phyloP scores from a whole-genome alignment of 2,329 filamentous ascomycete genomes.

The Sordariomycetes sp. region DNA sequence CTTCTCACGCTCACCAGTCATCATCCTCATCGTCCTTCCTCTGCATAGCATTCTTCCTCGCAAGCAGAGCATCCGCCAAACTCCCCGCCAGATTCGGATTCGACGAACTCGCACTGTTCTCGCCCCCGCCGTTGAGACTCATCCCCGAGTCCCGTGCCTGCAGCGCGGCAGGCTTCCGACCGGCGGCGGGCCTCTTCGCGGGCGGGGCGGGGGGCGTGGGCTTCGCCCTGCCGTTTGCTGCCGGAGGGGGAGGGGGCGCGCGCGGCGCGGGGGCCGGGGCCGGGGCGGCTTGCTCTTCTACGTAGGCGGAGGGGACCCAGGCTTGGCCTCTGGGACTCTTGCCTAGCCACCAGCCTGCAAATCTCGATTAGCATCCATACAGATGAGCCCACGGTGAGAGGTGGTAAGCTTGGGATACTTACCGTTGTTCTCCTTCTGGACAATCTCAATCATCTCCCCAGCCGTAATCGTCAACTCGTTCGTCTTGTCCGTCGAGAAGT shows the following conservation, averaged over 20 bases:
- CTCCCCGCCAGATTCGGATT: slow-evolving; percentile 58
- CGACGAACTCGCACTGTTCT: slow-evolving; percentile 38
- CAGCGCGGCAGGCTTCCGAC: slow-evolving; percentile 53
- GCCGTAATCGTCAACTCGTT: slow-evolving; percentile 75
- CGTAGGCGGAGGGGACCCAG: slow-evolving; percentile 89
- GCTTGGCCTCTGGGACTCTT: slow-evolving; percentile 64
- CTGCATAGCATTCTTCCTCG: slow-evolving; percentile 65
- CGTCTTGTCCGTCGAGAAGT: slow-evolving; percentile 71
- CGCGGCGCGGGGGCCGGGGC: slow-evolving; percentile 42
- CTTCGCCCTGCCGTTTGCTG: slow-evolving; percentile 32
- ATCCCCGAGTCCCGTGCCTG: slow-evolving; percentile 61
- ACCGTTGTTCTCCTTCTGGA: slow-evolving; percentile 96
- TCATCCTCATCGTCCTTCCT: slow-evolving; percentile 57
- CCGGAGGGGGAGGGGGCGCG: slow-evolving; percentile 48
- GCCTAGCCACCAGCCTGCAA: slow-evolving; percentile 85
- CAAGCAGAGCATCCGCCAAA: slow-evolving; percentile 65
- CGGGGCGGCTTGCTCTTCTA: slow-evolving; percentile 69
- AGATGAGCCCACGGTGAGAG: too few relatives aligned
- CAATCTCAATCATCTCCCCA: slow-evolving; percentile 73
- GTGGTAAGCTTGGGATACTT: slow-evolving; percentile 20
- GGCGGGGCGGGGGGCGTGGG: slow-evolving; percentile 66
- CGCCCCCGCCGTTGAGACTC: slow-evolving; percentile 44
- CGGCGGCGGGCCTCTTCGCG: slow-evolving; percentile 61
- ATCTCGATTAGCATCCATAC: slow-evolving; percentile 21
- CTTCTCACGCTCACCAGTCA: slow-evolving; percentile 54